A percentile compares a stretch with the other conserved stretches of the same genome.
Evolutionary conservation across 2,329 filamentous ascomycete genomes (phyloP).

Genomic region (Trichoderma sp.): DNA sequence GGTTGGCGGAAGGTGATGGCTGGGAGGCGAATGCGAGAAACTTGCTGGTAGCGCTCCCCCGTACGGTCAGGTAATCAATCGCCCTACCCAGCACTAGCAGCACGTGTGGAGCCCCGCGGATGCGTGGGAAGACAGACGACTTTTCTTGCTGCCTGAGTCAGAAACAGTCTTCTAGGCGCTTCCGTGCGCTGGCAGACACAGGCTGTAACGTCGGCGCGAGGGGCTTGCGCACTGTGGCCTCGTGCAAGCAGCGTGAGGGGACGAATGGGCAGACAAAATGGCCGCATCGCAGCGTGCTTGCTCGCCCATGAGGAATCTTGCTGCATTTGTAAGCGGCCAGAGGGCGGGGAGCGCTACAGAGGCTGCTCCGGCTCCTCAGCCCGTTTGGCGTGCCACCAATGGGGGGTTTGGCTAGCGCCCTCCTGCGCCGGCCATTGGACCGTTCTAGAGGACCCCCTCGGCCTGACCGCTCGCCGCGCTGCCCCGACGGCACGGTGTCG

Average conservation of each 20-base stretch:
- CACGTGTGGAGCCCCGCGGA: slow-evolving; percentile 20
- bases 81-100: background rate
- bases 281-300: background rate
- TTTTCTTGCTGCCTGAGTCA: slow-evolving; percentile 41
- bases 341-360: slow-evolving; percentile 16
- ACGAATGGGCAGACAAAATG: slow-evolving; percentile 14
- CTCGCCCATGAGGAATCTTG: slow-evolving; percentile 23
- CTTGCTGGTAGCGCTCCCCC: background rate
- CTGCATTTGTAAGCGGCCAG: slow-evolving; percentile 24
- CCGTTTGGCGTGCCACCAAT: slow-evolving; percentile 16
- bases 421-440: background rate
- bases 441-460: slow-evolving; percentile 2
- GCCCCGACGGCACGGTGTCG: slow-evolving; percentile 18
- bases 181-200: slow-evolving; percentile 19
- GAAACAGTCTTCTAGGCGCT: slow-evolving; percentile 37
- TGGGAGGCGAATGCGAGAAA: slow-evolving; percentile 22
- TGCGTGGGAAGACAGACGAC: background rate
- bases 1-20: slow-evolving; percentile 17
- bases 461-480: slow-evolving; percentile 20
- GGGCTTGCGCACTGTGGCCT: slow-evolving; percentile 11
- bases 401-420: slow-evolving; percentile 2
- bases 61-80: background rate
- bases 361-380: slow-evolving; percentile 16
- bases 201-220: background rate
- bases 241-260: background rate